Conservation (phyloP, 2,329 filamentous ascomycete genomes). For the Colletotrichum truncatum region DNA sequence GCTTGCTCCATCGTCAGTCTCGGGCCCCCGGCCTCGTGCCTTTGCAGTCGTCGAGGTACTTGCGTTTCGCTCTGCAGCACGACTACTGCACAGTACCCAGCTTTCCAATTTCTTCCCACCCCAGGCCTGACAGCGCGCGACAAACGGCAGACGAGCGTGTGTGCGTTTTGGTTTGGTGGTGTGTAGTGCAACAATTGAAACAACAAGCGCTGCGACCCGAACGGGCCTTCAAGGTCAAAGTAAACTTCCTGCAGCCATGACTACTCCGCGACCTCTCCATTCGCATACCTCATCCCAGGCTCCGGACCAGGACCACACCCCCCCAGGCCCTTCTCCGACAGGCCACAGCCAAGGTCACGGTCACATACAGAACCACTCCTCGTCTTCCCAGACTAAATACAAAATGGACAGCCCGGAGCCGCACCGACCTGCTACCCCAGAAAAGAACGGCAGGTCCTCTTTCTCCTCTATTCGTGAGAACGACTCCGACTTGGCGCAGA, state of each 20-base stretch:
- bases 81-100: background rate
- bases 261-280: conserved; percentile 25
- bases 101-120: background rate
- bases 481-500: conserved; percentile 67
- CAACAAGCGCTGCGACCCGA: conserved; percentile 24
- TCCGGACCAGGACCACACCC: conserved; percentile 43
- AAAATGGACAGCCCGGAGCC: conserved; percentile 39
- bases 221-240: conserved; percentile 27
- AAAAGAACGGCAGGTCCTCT: conserved; percentile 58
- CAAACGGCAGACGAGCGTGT: background rate
- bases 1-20: conserved; percentile 20
- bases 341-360: conserved; percentile 22
- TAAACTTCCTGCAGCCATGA: conserved; percentile 29
- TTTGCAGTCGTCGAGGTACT: conserved; percentile 5
- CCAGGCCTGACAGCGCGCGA: background rate
- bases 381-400: conserved; percentile 29
- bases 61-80: conserved; percentile 7
- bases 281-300: conserved; percentile 29
- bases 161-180: conserved; percentile 15
- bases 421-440: conserved; percentile 39
- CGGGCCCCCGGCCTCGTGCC: conserved; percentile 29
- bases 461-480: conserved; percentile 72
- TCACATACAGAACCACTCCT: background rate
- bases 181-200: conserved; percentile 31
- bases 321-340: conserved; percentile 41